Conservation (phyloP, 2,329 filamentous ascomycete species). For the Penicillium glabrum region DNA sequence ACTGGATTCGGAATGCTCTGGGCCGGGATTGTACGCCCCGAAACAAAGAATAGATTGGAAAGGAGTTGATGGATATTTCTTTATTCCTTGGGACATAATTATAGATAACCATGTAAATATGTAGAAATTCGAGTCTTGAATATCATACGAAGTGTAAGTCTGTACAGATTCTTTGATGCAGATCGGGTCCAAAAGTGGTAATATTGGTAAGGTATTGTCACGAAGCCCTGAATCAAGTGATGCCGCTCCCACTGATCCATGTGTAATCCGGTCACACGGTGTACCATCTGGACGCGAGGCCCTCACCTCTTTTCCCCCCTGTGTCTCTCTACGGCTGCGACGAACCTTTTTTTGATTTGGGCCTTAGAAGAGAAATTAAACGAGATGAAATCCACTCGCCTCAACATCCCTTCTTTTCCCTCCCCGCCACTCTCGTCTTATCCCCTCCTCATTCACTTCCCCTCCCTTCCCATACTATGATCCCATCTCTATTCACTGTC, state of each 20-base stretch:
- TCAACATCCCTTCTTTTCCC: slow-evolving; percentile 23
- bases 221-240: neutral
- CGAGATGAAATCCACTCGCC: slow-evolving; percentile 27
- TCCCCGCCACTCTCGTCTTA: slow-evolving; percentile 18
- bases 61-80: neutral
- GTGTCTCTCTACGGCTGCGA: slow-evolving; percentile 8
- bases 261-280: slow-evolving; percentile 8
- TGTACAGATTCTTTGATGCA: neutral
- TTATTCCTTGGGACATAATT: neutral
- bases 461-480: slow-evolving; percentile 28
- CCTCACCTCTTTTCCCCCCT: slow-evolving; percentile 4
- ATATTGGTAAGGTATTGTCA: slow-evolving; percentile 11
- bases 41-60: neutral
- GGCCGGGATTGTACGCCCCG: neutral
- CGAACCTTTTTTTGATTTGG: slow-evolving; percentile 9
- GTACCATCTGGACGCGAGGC: neutral
- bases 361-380: slow-evolving; percentile 14
- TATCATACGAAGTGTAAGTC: neutral
- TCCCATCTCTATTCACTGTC: slow-evolving; percentile 23
- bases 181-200: slow-evolving; percentile 4
- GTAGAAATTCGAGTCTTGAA: neutral
- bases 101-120: neutral
- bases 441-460: slow-evolving; percentile 16
- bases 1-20: neutral
- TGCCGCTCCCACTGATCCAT: neutral